Evolutionary conservation across 331 rosid genomes (phyloP), one percentile per base, ranked within the genome.

Genomic region (Arachis monticola): DNA sequence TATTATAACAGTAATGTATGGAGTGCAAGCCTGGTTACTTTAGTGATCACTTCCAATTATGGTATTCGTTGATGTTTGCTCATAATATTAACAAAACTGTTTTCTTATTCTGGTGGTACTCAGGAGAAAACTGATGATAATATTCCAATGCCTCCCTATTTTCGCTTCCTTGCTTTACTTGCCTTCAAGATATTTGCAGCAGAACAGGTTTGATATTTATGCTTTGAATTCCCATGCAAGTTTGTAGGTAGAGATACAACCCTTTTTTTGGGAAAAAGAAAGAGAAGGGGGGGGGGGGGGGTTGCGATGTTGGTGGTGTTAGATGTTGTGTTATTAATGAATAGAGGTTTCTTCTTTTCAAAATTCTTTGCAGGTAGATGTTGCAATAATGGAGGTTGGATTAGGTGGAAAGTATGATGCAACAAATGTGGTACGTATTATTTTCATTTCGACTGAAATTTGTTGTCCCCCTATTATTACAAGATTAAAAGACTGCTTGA

Each of bases 321-420:
- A 60, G 38, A 45, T 64, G 17, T 60, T 64, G 22, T 65, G 22
- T 50, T 69, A 51, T 72, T 35, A 65, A 22, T 47, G 8, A 64
- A 27, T 17, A 60, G 53, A 27, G 50, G 22, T 38, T 71, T 3
- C 35, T 58, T 64, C 38, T 50, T 67, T 7, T 76, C 50, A 65
- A 53, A 67, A 50, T 40, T 79, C 71, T 77, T 63, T 85, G 83
- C 81, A 95, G 99, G 99, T 95, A 55, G 99, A 95, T 82, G 99
- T 90, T 80, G 97, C 93, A 72, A 89, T 95, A 72, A 70, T 95
- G 91, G 99, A 95, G 85, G 99, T 95, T 69, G 97, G 99, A 72
- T 87, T 95, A 75, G 99, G 99, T 30, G 99, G 99, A 52, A 90
- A 72, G 74, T 95, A 85, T 84, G 99, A 95, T 72, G 97, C 99